Evolutionary conservation across 257 asterid genomes (phyloP).

Genomic region (Nicotiana attenuata): DNA sequence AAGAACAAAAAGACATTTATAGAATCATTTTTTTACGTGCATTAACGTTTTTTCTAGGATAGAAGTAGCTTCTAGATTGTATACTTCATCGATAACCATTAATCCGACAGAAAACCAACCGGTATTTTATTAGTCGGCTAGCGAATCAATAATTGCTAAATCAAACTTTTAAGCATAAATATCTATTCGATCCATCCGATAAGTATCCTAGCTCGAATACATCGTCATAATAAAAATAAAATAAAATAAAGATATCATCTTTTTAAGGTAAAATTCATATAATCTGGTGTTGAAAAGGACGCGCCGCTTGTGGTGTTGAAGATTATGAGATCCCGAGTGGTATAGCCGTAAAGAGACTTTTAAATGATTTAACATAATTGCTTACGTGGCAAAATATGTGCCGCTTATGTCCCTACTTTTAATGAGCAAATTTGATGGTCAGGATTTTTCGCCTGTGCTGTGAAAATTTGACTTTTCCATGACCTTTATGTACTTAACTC

Average conservation of each 20-base stretch:
- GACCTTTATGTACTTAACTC: neutral
- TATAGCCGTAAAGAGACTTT: neutral
- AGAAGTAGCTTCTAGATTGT: no score
- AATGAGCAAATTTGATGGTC: neutral
- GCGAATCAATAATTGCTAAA: no score
- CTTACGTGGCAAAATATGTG: neutral
- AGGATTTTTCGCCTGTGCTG: neutral
- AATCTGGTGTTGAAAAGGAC: neutral
- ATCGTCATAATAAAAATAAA: no score
- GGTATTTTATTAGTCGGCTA: no score
- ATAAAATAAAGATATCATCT: no score
- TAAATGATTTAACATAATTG: neutral
- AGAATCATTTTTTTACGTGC: no score
- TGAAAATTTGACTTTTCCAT: neutral
- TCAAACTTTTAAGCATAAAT: no score
- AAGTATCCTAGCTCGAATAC: no score
- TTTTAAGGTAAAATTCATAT: neutral
- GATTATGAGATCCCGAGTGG: neutral
- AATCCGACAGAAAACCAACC: no score
- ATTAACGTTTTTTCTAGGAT: no score
- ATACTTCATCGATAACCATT: no score
- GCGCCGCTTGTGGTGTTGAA: neutral
- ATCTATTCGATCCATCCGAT: accelerated
- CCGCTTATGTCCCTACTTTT: neutral
- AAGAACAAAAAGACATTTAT: no score